Percentiles rank a stretch among this genome's conserved stretches.
phyloP scores from a whole-genome alignment of 2,329 filamentous ascomycete genomes.

The Cladophialophora bantiana region DNA sequence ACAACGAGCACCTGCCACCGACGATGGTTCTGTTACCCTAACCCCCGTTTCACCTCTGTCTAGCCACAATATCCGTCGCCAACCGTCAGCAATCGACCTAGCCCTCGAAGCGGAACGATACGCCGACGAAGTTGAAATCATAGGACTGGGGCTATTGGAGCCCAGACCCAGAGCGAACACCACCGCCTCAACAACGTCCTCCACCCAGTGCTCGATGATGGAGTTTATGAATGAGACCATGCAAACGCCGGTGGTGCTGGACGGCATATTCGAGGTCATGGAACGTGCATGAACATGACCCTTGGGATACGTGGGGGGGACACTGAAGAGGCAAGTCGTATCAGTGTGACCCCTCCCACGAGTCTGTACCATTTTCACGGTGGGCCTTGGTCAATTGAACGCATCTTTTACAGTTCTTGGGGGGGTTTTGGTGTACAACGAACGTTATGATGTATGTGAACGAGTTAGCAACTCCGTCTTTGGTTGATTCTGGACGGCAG shows the following conservation, averaged over 20 bases:
- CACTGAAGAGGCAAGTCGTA: not conserved
- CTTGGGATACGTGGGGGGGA: not conserved
- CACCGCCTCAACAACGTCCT: slow-evolving; percentile 28
- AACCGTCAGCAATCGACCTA: slow-evolving; percentile 54
- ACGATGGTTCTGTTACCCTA: slow-evolving; percentile 40
- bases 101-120: slow-evolving; percentile 52
- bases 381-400: not conserved
- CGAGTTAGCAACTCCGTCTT: not conserved
- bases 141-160: slow-evolving; percentile 54
- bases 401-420: not conserved
- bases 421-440: not conserved
- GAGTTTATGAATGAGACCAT: slow-evolving; percentile 33
- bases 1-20: slow-evolving; percentile 41
- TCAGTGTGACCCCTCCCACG: not conserved
- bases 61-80: slow-evolving; percentile 47
- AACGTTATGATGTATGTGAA: slow-evolving; percentile 1
- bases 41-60: slow-evolving; percentile 14
- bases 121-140: slow-evolving; percentile 49
- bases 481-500: not conserved
- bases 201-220: slow-evolving; percentile 32
- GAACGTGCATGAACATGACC: slow-evolving; percentile 41
- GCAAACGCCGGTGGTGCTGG: slow-evolving; percentile 48
- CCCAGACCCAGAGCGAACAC: slow-evolving; percentile 48
- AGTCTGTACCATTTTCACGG: not conserved
- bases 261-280: slow-evolving; percentile 57